Evolutionary conservation across 306 rosid genomes (phyloP).

Genomic region (Parietaria judaica): DNA sequence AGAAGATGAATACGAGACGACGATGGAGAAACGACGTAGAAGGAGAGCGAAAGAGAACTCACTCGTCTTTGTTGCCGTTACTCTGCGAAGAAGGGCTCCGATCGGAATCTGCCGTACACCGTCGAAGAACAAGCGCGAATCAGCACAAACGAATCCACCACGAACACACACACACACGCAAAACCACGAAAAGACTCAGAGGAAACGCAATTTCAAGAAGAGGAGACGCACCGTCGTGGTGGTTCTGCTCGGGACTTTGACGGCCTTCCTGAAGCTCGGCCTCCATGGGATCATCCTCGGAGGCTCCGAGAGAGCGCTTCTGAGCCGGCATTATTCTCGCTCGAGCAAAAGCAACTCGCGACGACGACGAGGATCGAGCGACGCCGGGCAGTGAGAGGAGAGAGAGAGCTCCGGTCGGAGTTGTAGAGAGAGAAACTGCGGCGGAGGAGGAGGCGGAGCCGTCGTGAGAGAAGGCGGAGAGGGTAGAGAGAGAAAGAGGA

Average conservation of each 20-base stretch:
- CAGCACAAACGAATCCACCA: constrained; percentile 9
- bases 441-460: constrained; percentile 5
- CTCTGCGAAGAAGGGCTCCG: constrained; percentile 36
- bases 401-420: constrained; percentile 23
- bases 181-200: constrained; percentile 1
- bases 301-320: constrained; percentile 37
- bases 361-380: background rate
- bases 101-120: constrained; percentile 50
- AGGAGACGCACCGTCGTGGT: constrained; percentile 42
- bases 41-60: constrained; percentile 26
- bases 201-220: constrained; percentile 24
- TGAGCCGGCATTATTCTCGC: constrained; percentile 59
- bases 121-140: constrained; percentile 18
- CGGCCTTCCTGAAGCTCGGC: constrained; percentile 17
- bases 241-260: constrained; percentile 16
- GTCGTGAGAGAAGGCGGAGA: constrained; percentile 21
- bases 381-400: constrained; percentile 15
- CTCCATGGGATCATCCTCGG: constrained; percentile 29
- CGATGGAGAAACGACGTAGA: constrained; percentile 7
- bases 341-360: background rate
- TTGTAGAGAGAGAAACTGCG: background rate
- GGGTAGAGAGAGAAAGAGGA: constrained; percentile 24
- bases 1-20: constrained; percentile 5
- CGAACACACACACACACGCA: background rate
- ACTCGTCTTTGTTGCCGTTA: constrained; percentile 44